These are phyloP conservation scores for Lasiodiplodia citricola DNA, from an alignment of 2,329 filamentous ascomycete species.

Conservation along the genomic window DNA sequence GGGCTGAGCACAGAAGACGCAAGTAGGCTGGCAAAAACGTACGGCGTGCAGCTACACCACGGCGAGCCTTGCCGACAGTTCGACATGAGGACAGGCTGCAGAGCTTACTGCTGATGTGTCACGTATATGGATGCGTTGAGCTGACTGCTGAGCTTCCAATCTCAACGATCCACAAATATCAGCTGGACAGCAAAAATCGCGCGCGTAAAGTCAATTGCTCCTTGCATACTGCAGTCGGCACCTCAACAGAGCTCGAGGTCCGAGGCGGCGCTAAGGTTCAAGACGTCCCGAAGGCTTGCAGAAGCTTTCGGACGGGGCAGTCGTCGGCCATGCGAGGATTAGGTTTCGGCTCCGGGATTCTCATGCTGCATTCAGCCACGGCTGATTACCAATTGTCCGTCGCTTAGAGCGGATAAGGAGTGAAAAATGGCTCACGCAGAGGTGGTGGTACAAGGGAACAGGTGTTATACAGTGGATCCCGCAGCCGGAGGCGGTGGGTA, in stretches of 20 bases:
- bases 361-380: constrained; percentile 12
- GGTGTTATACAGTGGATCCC: constrained; percentile 10
- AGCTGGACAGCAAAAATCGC: neutral
- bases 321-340: neutral
- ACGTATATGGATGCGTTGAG: neutral
- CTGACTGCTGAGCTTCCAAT: neutral
- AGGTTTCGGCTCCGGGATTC: constrained; percentile 6
- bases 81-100: neutral
- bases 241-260: neutral
- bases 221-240: neutral
- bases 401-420: constrained; percentile 2
- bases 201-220: neutral
- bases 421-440: neutral
- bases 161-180: neutral
- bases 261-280: neutral
- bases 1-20: too few relatives aligned
- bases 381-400: constrained; percentile 4
- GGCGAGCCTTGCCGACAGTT: neutral
- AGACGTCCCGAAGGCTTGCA: neutral
- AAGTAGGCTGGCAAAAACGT: too few relatives aligned
- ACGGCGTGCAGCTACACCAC: too few relatives aligned
- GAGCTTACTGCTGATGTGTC: neutral
- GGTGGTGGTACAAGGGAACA: neutral
- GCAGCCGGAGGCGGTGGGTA: neutral
- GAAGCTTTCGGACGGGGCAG: neutral